Evolutionary conservation across 2,329 filamentous ascomycete genomes (phyloP).

Genomic region (Ustilaginoidea virens): DNA sequence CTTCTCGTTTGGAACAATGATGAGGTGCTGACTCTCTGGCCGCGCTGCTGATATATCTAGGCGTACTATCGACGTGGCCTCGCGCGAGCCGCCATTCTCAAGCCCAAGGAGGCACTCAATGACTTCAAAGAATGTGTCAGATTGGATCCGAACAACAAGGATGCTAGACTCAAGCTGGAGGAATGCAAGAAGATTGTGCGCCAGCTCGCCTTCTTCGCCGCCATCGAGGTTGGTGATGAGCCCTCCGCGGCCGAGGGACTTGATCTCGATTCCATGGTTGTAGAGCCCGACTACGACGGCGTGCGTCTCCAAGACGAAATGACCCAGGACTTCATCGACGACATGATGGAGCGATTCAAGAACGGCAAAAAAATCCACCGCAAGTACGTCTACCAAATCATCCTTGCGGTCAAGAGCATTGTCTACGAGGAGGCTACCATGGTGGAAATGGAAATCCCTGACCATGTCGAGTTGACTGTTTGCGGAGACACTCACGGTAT

Average conservation of each 20-base stretch:
- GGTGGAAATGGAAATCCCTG: constrained; percentile 77
- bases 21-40: not conserved
- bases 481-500: constrained; percentile 93
- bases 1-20: not conserved
- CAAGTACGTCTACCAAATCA: constrained; percentile 96
- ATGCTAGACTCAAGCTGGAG: constrained; percentile 77
- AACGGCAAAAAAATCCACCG: constrained; percentile 84
- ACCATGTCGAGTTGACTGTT: constrained; percentile 71
- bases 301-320: constrained; percentile 63
- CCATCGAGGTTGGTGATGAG: constrained; percentile 85
- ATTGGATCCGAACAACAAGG: constrained; percentile 76
- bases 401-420: constrained; percentile 77
- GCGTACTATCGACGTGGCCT: constrained; percentile 90
- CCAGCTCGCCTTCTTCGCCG: constrained; percentile 80
- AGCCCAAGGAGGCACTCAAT: constrained; percentile 71
- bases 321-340: constrained; percentile 92
- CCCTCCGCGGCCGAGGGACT: constrained; percentile 85
- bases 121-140: constrained; percentile 87
- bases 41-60: constrained; percentile 24
- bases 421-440: constrained; percentile 90
- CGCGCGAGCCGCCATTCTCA: constrained; percentile 80
- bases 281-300: constrained; percentile 79
- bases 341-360: constrained; percentile 96
- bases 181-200: constrained; percentile 94
- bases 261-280: constrained; percentile 69